Conservation (phyloP, 352 stramenopile genomes). For the Pythium aristosporum region DNA sequence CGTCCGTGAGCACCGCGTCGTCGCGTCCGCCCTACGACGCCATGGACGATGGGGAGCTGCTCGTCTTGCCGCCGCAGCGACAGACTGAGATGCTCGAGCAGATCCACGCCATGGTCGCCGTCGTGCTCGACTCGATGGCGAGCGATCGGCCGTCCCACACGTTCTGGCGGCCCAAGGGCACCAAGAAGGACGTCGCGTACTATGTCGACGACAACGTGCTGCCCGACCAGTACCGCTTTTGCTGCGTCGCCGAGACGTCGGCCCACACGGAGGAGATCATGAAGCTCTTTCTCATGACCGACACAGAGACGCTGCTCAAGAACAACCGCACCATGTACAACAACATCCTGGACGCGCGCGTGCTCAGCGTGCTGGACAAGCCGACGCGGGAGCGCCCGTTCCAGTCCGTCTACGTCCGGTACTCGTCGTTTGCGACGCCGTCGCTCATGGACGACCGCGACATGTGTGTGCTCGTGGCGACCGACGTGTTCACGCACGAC, state of each 20-base stretch:
- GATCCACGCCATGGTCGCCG: constrained; percentile 31
- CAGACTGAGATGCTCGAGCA: constrained; percentile 16
- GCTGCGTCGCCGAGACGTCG: constrained; percentile 43
- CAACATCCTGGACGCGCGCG: constrained; percentile 39
- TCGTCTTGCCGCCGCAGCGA: constrained; percentile 27
- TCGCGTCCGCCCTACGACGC: too few relatives aligned
- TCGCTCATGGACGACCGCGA: constrained; percentile 41
- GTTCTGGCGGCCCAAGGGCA: constrained; percentile 45
- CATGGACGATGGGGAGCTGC: too few relatives aligned
- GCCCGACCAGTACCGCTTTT: constrained; percentile 51
- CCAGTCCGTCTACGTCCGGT: constrained; percentile 34
- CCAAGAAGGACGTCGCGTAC: constrained; percentile 48
- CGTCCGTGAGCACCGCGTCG: too few relatives aligned
- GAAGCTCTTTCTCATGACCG: constrained; percentile 47
- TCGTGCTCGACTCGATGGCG: constrained; percentile 49
- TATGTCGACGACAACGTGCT: constrained; percentile 47
- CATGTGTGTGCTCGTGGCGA: constrained; percentile 43
- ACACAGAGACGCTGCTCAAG: constrained; percentile 34
- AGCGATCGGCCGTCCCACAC: constrained; percentile 29
- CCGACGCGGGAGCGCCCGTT: constrained; percentile 40
- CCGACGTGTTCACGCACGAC: constrained; percentile 26
- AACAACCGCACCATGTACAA: constrained; percentile 50
- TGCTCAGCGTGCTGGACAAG: constrained; percentile 41
- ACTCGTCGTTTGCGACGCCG: constrained; percentile 35
- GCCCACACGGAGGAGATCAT: constrained; percentile 46